Evolutionary conservation across 176 grass and related monocot species (phyloP), one percentile per base, ranked within the genome.

Genomic region (Canna indica): DNA sequence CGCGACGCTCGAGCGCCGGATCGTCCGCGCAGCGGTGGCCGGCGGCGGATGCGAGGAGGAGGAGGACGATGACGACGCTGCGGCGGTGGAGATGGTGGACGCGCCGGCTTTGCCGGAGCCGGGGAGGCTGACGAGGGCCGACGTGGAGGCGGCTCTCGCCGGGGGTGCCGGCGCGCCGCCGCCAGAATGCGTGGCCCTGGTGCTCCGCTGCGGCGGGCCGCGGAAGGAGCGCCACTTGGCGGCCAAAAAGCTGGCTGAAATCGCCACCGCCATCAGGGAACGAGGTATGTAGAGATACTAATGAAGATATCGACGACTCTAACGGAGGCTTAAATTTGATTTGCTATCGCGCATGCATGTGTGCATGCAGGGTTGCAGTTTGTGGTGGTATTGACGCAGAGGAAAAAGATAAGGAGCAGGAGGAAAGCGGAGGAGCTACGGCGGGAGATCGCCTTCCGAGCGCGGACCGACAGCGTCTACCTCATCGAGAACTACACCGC

Each of bases 401-500:
- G 90, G 79, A 90, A 90, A 47, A 62, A 79, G n/a, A 75, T 86
- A 69, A 87, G 53, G 79, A 83, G 77, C 64, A 46, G 54, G 44
- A 76, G 82, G 25, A 77, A 93, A 77, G 84, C 94, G 12, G 89
- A 90, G 69, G 89, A 99, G 29, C 81, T 99, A 33, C 34, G 80
- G 45, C 74, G 80, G 25, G 86, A 99, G 78, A 80, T 93, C 48
- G 79, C 90, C 0, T 85, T 93, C 77, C 87, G 80, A 69, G 94
- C 90, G 16, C 76, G 82, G 73, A 93, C 83, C 8, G 84, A 99
- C 22, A 90, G 86, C 26, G 84, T 93, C 29, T 99, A 90, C 73
- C 88, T 99, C 73, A 78, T 99, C 6, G 90, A 90, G 82, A 99
- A 99, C 76, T 93, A 99, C 78, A 87, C 79, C 25, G 81, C 65